Conservation (phyloP, 495 filamentous ascomycete species). For the Pyrenula massariospora region DNA sequence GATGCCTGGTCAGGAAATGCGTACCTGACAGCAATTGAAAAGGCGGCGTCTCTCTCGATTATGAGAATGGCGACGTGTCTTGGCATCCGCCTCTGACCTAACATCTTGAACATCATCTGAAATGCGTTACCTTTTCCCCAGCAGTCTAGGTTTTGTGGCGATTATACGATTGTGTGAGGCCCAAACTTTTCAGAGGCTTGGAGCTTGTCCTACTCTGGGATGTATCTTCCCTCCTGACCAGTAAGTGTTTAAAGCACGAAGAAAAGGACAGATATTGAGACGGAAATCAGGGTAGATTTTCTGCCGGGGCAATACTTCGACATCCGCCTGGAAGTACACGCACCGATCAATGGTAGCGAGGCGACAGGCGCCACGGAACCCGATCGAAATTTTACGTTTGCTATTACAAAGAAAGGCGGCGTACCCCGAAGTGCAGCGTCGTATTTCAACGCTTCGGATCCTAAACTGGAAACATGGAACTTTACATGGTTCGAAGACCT, state of each 20-base stretch:
- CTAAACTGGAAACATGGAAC: constrained; percentile 56
- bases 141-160: not conserved
- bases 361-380: constrained; percentile 44
- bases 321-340: constrained; percentile 65
- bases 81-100: no score
- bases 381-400: constrained; percentile 58
- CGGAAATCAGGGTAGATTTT: constrained; percentile 42
- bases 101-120: no score
- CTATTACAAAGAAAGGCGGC: constrained; percentile 46
- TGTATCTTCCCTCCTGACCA: constrained; percentile 68
- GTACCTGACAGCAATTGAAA: no score
- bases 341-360: constrained; percentile 64
- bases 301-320: constrained; percentile 65
- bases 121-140: not conserved
- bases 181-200: constrained; percentile 60
- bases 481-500: constrained; percentile 66
- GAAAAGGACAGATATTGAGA: not conserved
- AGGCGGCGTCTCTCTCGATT: no score
- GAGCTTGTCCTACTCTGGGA: constrained; percentile 58
- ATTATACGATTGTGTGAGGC: constrained; percentile 12
- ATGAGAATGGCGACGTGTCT: no score
- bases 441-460: constrained; percentile 49
- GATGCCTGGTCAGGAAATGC: no score
- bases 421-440: constrained; percentile 32
- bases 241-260: constrained; percentile 20